Evolutionary conservation across 805 yeast genomes (phyloP), one percentile per base, ranked within the genome.

Genomic region (Blastobotrys muscicola): DNA sequence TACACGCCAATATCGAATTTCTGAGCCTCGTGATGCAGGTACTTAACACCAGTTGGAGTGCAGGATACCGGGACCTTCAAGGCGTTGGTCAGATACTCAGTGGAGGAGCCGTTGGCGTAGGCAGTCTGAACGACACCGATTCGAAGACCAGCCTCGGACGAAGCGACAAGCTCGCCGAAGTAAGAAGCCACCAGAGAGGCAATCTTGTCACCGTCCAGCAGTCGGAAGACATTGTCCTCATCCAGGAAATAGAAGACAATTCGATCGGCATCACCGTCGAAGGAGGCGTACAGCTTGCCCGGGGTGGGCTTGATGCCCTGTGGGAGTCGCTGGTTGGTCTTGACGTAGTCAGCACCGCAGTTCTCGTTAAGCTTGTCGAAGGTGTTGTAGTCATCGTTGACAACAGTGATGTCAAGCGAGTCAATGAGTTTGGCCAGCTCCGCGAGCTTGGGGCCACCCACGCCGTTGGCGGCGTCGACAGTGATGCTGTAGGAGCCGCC

Each of bases 251-350:
- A 92, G 58, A 85, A 85, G 15, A 92, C 85, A 41, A 92, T 80
- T 55, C 98, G 72, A 61, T 92, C 98, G 3, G 98, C 97, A 61
- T 92, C 98, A 41, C 98, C 98, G 59, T 92, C 98, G 58, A 86
- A 87, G 1, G 95, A 85, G 5, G 94, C 82, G 54, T 76, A 82
- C 41, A 89, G 65, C 45, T 69, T 62, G 30, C 31, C 37, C n/a
- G 38, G 39, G 36, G 66, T 62, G 4, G 75, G 65, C 1, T 50
- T 41, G 10, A 83, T 67, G 33, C 78, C 80, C 2, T 67, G 61
- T 6, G 98, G 98, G 37, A 82, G 69, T 44, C 64, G 70, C 57
- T 92, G 97, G 59, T 79, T 77, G 2, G 96, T 86, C 63, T 92
- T 92, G 44, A 92, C 98, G 57, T 65, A 90, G 62, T 92, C 98